Conservation (phyloP, 306 rosid species). For the Erythrophleum fordii region DNA sequence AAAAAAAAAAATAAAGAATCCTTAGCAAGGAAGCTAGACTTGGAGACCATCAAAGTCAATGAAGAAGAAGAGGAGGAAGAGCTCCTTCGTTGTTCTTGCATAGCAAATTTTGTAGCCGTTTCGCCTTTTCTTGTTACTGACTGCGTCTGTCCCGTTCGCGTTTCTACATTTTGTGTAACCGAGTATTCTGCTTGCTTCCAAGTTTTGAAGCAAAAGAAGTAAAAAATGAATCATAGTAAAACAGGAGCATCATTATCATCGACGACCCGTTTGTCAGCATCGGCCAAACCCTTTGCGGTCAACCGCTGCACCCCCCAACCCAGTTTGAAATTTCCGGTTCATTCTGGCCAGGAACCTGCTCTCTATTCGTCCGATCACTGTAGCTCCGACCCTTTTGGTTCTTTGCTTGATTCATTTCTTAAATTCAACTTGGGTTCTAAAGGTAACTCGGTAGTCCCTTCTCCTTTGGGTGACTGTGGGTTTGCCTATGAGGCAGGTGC, state of each 20-base stretch:
- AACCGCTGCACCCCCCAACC: slow-evolving; percentile 42
- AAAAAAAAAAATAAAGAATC: not conserved
- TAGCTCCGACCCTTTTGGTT: slow-evolving; percentile 46
- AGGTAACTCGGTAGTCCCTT: slow-evolving; percentile 14
- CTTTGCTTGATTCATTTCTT: slow-evolving; percentile 45
- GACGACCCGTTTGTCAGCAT: slow-evolving; percentile 62
- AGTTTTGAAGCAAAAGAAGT: slow-evolving; percentile 2
- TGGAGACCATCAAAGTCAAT: slow-evolving; percentile 13
- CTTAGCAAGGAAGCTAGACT: slow-evolving; percentile 24
- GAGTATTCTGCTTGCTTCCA: not conserved
- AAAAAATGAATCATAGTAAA: slow-evolving; percentile 38
- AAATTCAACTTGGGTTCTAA: slow-evolving; percentile 37
- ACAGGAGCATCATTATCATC: slow-evolving; percentile 28
- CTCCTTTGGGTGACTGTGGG: slow-evolving; percentile 21
- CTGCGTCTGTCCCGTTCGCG: not conserved
- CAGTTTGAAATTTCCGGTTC: slow-evolving; percentile 20
- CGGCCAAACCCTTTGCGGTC: slow-evolving; percentile 66
- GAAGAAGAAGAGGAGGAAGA: not conserved
- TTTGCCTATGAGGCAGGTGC: not conserved
- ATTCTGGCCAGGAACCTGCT: slow-evolving; percentile 21
- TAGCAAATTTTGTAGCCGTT: not conserved
- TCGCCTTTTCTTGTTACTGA: not conserved
- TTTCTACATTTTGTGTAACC: not conserved
- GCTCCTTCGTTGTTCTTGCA: not conserved
- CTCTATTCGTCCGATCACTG: slow-evolving; percentile 10